A percentile compares a stretch with the other conserved stretches of the same genome.
These are phyloP conservation scores for Vaccinium myrtillus DNA, from an alignment of 148 eudicot genomes.

Conservation along the genomic window DNA sequence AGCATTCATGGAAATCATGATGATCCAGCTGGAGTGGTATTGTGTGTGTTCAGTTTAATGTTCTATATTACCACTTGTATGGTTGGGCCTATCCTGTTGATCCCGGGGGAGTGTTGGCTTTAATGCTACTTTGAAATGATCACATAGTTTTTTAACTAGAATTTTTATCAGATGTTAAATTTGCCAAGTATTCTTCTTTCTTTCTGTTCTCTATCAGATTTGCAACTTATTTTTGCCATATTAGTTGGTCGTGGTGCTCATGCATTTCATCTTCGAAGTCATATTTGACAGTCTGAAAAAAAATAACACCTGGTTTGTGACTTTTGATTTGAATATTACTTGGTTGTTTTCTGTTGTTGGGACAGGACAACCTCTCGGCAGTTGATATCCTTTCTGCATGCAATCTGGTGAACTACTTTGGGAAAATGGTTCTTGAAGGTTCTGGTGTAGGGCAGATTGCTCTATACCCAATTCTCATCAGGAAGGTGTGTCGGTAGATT, in stretches of 20 bases:
- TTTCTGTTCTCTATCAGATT: not conserved
- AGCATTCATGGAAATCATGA: constrained; percentile 99
- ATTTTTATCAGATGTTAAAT: not conserved
- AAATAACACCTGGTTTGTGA: not conserved
- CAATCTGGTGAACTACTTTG: constrained; percentile 97
- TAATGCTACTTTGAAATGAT: not conserved
- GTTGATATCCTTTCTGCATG: constrained; percentile 97
- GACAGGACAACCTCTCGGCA: constrained; percentile 98
- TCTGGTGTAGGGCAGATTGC: constrained; percentile 98
- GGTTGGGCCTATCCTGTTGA: not conserved
- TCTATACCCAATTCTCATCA: constrained; percentile 81
- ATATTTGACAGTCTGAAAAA: not conserved
- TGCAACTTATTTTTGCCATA: not conserved
- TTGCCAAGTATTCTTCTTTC: not conserved
- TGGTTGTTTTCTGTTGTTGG: constrained; percentile 19
- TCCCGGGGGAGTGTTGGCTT: not conserved
- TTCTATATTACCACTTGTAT: not conserved
- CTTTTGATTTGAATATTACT: not conserved
- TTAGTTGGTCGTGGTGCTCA: not conserved
- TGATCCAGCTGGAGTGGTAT: constrained; percentile 99
- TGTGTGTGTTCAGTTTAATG: constrained; percentile 9
- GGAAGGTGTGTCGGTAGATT: constrained; percentile 56
- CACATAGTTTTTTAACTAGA: not conserved
- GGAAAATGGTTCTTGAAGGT: constrained; percentile 95
- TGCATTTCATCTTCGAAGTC: not conserved